phyloP scores from a whole-genome alignment of 2,329 filamentous ascomycete genomes.

The Fusarium kyushuense region DNA sequence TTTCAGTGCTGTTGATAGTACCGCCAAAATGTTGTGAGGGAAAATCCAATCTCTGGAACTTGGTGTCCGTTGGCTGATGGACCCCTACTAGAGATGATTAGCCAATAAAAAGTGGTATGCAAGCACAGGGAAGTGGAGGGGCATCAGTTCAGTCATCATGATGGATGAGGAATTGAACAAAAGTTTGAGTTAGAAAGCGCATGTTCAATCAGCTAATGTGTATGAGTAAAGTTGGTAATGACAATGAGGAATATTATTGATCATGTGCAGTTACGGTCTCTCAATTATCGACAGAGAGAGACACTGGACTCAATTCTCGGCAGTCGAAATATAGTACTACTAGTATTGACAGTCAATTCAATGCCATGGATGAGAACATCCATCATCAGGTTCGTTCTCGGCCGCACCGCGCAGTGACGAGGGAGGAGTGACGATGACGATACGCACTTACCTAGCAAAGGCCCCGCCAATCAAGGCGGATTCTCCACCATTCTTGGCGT shows the following conservation, averaged over 20 bases:
- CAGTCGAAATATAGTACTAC: neutral
- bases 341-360: neutral
- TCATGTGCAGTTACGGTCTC: neutral
- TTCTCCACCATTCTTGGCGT: constrained; percentile 48
- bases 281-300: no score
- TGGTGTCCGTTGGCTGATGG: constrained; percentile 43
- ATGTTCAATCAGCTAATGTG: neutral
- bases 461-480: constrained; percentile 45
- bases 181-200: constrained; percentile 19
- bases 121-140: constrained; percentile 35
- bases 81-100: constrained; percentile 34
- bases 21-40: constrained; percentile 25
- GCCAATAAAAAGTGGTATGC: constrained; percentile 9
- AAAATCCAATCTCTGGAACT: constrained; percentile 43
- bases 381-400: constrained; percentile 23
- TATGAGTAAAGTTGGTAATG: constrained; percentile 2
- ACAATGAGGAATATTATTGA: constrained; percentile 8
- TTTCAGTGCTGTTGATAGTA: neutral
- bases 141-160: constrained; percentile 44
- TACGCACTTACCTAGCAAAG: constrained; percentile 36
- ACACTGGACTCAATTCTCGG: neutral
- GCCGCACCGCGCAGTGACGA: constrained; percentile 25
- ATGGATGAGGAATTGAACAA: constrained; percentile 25
- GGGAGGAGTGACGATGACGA: constrained; percentile 46
- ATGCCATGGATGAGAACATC: neutral